phyloP scores from a whole-genome alignment of 805 yeast genomes.

The Kazachstania taianensis region DNA sequence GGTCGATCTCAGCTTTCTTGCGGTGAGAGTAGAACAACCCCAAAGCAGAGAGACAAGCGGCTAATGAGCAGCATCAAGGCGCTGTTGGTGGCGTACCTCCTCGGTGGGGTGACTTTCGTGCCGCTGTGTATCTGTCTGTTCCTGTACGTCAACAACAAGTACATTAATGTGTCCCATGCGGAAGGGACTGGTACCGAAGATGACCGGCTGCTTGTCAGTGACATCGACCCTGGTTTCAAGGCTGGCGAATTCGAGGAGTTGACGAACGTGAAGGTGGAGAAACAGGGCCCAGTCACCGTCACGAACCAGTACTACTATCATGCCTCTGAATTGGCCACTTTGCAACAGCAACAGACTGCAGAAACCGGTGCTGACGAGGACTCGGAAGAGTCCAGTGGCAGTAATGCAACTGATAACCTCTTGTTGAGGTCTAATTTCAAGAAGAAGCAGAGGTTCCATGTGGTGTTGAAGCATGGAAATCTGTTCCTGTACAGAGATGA shows the following conservation, averaged over 20 bases:
- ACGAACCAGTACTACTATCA: conserved; percentile 62
- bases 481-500: conserved; percentile 75
- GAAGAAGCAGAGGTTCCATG: conserved; percentile 49
- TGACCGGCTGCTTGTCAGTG: conserved; percentile 10
- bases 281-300: conserved; percentile 76
- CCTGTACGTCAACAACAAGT: conserved; percentile 25
- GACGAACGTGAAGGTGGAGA: conserved; percentile 52
- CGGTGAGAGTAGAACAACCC: no score
- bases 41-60: no score
- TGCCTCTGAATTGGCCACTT: conserved; percentile 27
- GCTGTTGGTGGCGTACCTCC: conserved; percentile 41
- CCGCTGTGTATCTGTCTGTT: conserved; percentile 39
- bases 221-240: conserved; percentile 34
- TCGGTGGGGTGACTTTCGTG: conserved; percentile 77
- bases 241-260: conserved; percentile 59
- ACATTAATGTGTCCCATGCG: no score
- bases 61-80: no score
- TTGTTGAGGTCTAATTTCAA: conserved; percentile 28
- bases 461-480: conserved; percentile 77
- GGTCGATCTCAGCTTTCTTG: no score
- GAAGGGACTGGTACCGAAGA: conserved; percentile 5
- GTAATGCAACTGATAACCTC: conserved; percentile 7
- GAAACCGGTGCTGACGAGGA: no score
- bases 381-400: neutral
- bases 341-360: no score